Percentiles rank a stretch among this genome's conserved stretches.
These are phyloP conservation scores for Aspergillus cavernicola DNA, from an alignment of 495 filamentous ascomycete species.

Conservation along the genomic window DNA sequence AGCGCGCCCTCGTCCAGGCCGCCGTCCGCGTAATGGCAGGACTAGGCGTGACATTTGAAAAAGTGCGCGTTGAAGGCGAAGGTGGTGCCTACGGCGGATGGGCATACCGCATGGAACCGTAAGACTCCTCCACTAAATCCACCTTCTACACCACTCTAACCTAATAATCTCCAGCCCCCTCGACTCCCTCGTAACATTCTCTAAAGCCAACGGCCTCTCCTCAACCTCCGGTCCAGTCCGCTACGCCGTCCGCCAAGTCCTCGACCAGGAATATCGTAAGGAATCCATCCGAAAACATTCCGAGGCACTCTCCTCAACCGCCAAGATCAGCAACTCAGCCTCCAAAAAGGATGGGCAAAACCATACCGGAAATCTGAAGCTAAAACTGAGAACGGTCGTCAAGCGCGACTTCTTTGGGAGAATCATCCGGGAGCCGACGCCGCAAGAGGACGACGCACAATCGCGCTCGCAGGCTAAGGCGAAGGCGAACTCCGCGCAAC, in stretches of 20 bases:
- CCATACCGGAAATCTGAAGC: too few relatives aligned
- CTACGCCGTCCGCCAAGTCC: constrained; percentile 85
- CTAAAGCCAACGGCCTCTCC: constrained; percentile 28
- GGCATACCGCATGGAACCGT: constrained; percentile 96
- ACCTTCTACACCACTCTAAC: neutral
- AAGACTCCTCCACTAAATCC: constrained; percentile 33
- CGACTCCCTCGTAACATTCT: constrained; percentile 57
- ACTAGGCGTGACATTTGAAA: constrained; percentile 77
- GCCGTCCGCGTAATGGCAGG: constrained; percentile 77
- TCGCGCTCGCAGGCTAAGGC: constrained; percentile 3
- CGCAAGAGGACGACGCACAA: constrained; percentile 21
- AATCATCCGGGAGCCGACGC: constrained; percentile 48
- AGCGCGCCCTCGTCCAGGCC: constrained; percentile 73
- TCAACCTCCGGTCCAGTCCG: constrained; percentile 63
- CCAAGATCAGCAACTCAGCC: constrained; percentile 28
- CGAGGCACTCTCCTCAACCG: constrained; percentile 47
- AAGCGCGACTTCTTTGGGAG: constrained; percentile 93
- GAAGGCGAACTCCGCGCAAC: constrained; percentile 17
- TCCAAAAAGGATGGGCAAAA: constrained; percentile 30
- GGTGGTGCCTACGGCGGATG: constrained; percentile 55
- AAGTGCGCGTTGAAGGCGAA: constrained; percentile 70
- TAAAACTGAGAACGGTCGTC: constrained; percentile 21
- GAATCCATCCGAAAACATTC: constrained; percentile 58
- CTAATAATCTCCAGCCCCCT: constrained; percentile 49
- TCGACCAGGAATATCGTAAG: constrained; percentile 83